Conservation (phyloP, 306 rosid genomes). For the Vigna hirtella region DNA sequence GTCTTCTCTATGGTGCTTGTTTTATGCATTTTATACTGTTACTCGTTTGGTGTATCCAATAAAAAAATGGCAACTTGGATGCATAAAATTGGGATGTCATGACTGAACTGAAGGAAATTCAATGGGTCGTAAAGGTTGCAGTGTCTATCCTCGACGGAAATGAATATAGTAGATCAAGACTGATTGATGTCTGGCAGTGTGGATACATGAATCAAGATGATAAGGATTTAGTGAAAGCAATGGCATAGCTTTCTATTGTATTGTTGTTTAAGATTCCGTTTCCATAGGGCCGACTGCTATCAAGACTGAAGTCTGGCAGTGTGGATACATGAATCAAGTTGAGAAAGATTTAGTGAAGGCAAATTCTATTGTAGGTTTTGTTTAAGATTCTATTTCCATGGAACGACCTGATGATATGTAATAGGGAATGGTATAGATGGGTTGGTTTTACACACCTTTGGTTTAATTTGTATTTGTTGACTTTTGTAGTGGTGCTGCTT, state of each 20-base stretch:
- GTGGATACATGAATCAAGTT: neutral
- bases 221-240: neutral
- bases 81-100: neutral
- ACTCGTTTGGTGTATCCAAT: neutral
- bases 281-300: neutral
- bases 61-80: neutral
- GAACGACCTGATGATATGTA: slow-evolving; percentile 5
- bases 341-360: neutral
- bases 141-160: neutral
- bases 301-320: neutral
- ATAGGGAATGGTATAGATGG: neutral
- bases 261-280: neutral
- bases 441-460: neutral
- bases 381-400: neutral
- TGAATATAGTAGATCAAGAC: neutral
- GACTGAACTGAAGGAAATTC: neutral
- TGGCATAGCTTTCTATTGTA: neutral
- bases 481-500: neutral
- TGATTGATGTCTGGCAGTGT: neutral
- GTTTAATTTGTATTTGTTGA: slow-evolving; percentile 7
- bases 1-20: neutral
- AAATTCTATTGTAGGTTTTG: neutral
- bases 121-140: neutral
- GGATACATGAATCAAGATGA: neutral
- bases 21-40: neutral